Percentiles rank a stretch among this genome's conserved stretches.
These are phyloP conservation scores for Coniella vitis DNA, from an alignment of 2,329 filamentous ascomycete genomes.

Conservation along the genomic window DNA sequence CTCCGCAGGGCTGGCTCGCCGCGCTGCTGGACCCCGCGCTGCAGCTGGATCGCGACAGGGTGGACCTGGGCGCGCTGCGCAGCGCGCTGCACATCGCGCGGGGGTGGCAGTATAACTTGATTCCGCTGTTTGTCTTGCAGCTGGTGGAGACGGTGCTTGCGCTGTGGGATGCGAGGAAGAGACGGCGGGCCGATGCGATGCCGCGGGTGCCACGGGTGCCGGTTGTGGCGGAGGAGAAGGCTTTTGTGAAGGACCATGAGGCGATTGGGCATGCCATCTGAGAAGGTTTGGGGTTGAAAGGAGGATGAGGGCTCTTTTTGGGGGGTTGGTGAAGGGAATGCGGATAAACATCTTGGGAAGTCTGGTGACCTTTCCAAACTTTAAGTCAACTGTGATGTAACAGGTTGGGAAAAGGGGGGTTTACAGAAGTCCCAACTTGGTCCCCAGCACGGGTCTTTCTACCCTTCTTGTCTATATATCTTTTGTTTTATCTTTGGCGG, in stretches of 20 bases:
- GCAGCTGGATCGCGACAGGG: slow-evolving; percentile 18
- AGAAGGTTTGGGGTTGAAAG: no score
- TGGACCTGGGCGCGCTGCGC: slow-evolving; percentile 1
- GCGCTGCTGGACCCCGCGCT: slow-evolving; percentile 25
- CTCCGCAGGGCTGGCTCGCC: slow-evolving; percentile 33
- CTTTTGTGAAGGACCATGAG: not conserved
- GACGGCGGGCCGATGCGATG: not conserved
- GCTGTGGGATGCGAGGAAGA: slow-evolving; percentile 5
- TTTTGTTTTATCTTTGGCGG: no score
- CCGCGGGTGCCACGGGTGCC: not conserved
- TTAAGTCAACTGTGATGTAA: no score
- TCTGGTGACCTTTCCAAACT: no score
- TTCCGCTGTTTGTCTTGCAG: slow-evolving; percentile 14
- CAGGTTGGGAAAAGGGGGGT: no score
- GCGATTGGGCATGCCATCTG: no score
- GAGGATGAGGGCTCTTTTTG: no score
- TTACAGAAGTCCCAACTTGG: no score
- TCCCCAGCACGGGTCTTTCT: no score
- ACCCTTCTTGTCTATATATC: no score
- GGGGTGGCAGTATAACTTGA: slow-evolving; percentile 16
- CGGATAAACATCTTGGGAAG: no score
- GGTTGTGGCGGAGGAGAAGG: not conserved
- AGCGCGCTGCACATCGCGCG: slow-evolving; percentile 1
- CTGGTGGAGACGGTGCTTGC: slow-evolving; percentile 10
- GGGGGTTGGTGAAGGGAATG: no score